Conservation (phyloP, 306 rosid species). For the Alnus rubra region DNA sequence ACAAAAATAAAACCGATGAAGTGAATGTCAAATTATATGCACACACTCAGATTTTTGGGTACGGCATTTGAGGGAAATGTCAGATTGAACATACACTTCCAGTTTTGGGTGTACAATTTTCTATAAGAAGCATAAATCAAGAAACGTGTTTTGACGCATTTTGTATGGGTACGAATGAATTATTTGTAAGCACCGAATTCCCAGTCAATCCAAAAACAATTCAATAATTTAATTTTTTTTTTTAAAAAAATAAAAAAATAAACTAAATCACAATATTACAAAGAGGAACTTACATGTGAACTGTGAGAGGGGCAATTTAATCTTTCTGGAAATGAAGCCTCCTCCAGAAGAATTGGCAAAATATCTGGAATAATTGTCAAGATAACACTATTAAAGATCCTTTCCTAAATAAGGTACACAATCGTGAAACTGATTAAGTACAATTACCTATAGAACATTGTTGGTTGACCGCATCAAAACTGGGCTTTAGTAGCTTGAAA, state of each 20-base stretch:
- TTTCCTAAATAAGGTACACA: not conserved
- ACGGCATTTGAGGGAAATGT: not conserved
- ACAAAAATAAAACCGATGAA: not conserved
- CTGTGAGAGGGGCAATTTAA: constrained; percentile 36
- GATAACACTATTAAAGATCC: constrained; percentile 1
- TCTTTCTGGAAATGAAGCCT: constrained; percentile 49
- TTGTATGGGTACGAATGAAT: not conserved
- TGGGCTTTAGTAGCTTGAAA: constrained; percentile 39
- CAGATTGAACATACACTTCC: not conserved
- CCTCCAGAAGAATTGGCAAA: constrained; percentile 57
- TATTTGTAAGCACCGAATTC: not conserved
- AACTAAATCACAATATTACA: constrained; percentile 14
- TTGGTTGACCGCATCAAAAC: constrained; percentile 38
- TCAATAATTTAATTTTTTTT: constrained; percentile 7
- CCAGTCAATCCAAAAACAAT: constrained; percentile 20
- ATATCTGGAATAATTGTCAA: constrained; percentile 42
- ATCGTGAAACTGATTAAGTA: constrained; percentile 11
- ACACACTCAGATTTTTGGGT: not conserved
- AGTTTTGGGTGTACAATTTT: not conserved
- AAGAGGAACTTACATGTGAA: constrained; percentile 51
- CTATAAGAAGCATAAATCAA: not conserved
- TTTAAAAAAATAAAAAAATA: too few species aligned
- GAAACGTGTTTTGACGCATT: not conserved
- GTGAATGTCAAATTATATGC: not conserved
- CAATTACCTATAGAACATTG: constrained; percentile 62